Evolutionary conservation across 805 yeast genomes (phyloP), one percentile per base, ranked within the genome.

Genomic region (Metschnikowia rubicola): DNA sequence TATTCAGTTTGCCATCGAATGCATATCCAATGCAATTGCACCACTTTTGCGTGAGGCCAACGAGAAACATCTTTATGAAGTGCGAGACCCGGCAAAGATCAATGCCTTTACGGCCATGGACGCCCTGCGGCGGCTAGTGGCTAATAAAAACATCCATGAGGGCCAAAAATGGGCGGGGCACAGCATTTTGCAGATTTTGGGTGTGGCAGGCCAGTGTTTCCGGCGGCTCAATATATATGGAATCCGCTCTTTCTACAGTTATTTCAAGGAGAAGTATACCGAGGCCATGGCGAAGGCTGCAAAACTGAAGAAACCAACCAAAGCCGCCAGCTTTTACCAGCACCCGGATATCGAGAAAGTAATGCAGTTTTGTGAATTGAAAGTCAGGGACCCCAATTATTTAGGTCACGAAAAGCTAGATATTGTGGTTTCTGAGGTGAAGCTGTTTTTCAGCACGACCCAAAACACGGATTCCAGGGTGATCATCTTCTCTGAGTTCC

Each of bases 401-500:
- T 53, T 77, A 46, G 71, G 92, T 3, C 97, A 92, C 67, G 86
- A 88, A 1, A 94, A 94, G 58, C 64, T 89, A 29, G 80, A 78
- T 42, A 71, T 76, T 37, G 58, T 87, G 40, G 67, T 81, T 17
- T 75, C 77, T 9, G 86, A 85, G 55, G 62, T 91, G 38, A 60
- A 64, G 3, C 66, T 64, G 1, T 91, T 88, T 57, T 82, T 84
- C 51, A 58, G 64, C 3, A 58, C 64, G 5, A 58, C 67, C 1
- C 54, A 65, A 3, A 65, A 71, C 32, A 67, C 66, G 7, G 77
- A 81, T 44, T 86, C 95, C 1, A 78, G 88, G 53, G 94, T 85
- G 3, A 95, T 94, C 37, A 76, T 94, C 0, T 94, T 94, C 64
- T 86, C 96, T 0, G 96, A 91, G 61, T 78, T 81, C 50, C 77